phyloP scores from a whole-genome alignment of 164 flowering plant genomes.

The Annona cherimola region DNA sequence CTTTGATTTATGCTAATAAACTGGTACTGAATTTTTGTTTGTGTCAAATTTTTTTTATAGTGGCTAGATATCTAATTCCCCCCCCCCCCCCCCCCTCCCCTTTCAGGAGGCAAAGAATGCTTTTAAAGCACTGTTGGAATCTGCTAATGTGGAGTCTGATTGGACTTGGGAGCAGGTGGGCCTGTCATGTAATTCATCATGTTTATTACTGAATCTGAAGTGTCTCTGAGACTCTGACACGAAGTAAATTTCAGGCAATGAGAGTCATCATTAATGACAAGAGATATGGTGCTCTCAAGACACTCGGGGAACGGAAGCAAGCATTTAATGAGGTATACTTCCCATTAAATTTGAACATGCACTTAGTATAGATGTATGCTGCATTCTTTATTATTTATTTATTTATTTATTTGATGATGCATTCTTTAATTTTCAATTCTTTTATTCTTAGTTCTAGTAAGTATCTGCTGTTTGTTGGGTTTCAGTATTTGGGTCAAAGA shows the following conservation, averaged over 20 bases:
- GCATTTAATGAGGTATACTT: constrained; percentile 86
- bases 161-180: constrained; percentile 98
- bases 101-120: constrained; percentile 91
- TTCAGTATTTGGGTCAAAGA: constrained; percentile 79
- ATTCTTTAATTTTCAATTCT: neutral
- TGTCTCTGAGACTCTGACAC: constrained; percentile 5
- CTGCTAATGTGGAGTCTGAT: constrained; percentile 85
- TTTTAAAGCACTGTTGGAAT: constrained; percentile 85
- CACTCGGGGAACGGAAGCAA: constrained; percentile 96
- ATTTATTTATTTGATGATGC: neutral
- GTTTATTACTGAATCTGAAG: neutral
- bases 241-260: constrained; percentile 56
- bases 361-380: neutral
- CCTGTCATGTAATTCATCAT: neutral
- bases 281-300: constrained; percentile 88
- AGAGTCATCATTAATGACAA: constrained; percentile 85
- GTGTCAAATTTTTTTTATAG: neutral
- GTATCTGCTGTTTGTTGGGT: constrained; percentile 3
- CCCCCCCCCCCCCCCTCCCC: neutral
- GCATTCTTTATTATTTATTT: neutral
- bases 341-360: neutral
- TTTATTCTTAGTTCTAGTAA: neutral
- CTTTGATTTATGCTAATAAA: constrained; percentile 69
- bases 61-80: neutral
- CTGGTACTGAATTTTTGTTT: constrained; percentile 38